These are phyloP conservation scores for Vanderwaltozyma yarrowii DNA, from an alignment of 805 yeast species.

Conservation along the genomic window DNA sequence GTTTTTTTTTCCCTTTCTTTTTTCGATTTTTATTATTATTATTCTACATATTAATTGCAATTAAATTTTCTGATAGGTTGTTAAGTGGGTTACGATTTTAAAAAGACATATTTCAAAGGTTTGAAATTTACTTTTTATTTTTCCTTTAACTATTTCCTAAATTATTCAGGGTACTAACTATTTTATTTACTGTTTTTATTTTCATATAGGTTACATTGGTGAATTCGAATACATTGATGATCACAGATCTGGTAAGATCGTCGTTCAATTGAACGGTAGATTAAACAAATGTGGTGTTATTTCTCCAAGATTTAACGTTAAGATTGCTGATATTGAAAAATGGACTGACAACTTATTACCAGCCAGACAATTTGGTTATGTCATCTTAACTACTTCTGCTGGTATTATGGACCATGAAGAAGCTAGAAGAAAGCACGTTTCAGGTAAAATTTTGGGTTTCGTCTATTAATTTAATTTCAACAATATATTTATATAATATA, in stretches of 20 bases:
- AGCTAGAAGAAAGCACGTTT: conserved; percentile 99
- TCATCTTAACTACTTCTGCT: conserved; percentile 95
- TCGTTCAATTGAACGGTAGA: conserved; percentile 93
- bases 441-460: conserved; percentile 97
- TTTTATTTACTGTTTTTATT: not conserved
- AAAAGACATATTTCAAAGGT: no score
- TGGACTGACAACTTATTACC: conserved; percentile 98
- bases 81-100: not conserved
- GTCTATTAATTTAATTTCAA: conserved; percentile 51
- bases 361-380: conserved; percentile 98
- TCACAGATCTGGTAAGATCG: conserved; percentile 98
- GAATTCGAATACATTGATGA: conserved; percentile 97
- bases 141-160: no score
- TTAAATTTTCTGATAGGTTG: no score
- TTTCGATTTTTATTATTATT: not conserved
- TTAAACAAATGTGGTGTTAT: conserved; percentile 98
- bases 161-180: not conserved
- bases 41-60: not conserved
- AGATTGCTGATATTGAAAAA: conserved; percentile 89
- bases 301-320: conserved; percentile 96
- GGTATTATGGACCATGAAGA: conserved; percentile 99
- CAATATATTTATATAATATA: no score
- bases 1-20: not conserved
- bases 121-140: no score
- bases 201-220: conserved; percentile 61